These are phyloP conservation scores for Termitomyces sp. DNA, from an alignment of 768 basidiomycete genomes.

Conservation along the genomic window DNA sequence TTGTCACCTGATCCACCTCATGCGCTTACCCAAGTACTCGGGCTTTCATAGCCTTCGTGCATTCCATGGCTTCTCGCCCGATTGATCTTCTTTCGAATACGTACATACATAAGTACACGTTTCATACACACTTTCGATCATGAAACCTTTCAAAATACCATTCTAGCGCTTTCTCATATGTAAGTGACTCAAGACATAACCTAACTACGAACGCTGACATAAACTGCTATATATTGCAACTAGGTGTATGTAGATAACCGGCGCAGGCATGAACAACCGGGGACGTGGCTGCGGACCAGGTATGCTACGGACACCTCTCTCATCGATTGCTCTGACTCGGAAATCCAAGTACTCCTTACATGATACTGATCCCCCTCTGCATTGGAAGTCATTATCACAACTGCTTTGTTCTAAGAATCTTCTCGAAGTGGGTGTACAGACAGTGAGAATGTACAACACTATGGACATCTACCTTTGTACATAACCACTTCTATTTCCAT, in stretches of 20 bases:
- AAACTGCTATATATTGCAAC: not conserved
- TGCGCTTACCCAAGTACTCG: not conserved
- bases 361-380: too few relatives aligned
- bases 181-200: not conserved
- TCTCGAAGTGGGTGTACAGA: too few relatives aligned
- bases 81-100: not conserved
- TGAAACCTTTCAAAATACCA: not conserved
- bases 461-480: not conserved
- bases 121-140: not conserved
- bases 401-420: too few relatives aligned
- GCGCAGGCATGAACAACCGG: too few relatives aligned
- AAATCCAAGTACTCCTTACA: too few relatives aligned
- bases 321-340: too few relatives aligned
- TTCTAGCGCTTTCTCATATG: not conserved
- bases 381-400: too few relatives aligned
- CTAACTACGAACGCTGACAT: not conserved
- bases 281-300: too few relatives aligned
- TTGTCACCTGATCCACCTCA: not conserved
- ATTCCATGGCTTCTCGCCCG: not conserved
- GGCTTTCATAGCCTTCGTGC: not conserved
- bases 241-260: too few relatives aligned
- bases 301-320: too few relatives aligned
- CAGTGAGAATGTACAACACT: not conserved
- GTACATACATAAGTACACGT: not conserved
- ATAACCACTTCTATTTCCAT: not conserved